These are phyloP conservation scores for Talaromyces ruber DNA, from an alignment of 495 filamentous ascomycete genomes.

Conservation along the genomic window DNA sequence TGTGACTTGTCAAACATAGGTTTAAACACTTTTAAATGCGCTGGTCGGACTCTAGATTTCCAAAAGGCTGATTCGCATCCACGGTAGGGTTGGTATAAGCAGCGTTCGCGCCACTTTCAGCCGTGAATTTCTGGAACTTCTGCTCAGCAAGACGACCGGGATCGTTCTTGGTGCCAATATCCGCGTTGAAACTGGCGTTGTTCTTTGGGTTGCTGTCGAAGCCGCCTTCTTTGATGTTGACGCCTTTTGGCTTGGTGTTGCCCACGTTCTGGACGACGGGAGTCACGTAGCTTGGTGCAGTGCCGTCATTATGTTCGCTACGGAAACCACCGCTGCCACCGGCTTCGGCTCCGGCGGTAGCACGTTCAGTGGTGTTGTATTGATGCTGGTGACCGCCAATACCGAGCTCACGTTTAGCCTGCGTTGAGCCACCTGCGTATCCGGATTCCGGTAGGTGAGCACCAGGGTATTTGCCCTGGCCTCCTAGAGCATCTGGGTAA, in stretches of 20 bases:
- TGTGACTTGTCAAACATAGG: neutral
- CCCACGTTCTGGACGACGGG: constrained; percentile 24
- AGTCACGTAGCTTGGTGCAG: constrained; percentile 37
- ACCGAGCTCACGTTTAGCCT: constrained; percentile 27
- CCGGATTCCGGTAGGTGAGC: constrained; percentile 31
- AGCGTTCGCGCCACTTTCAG: constrained; percentile 29
- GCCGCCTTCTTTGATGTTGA: constrained; percentile 46
- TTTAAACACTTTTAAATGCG: constrained; percentile 16
- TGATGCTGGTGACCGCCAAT: constrained; percentile 13
- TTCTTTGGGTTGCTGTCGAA: constrained; percentile 36
- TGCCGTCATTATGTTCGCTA: constrained; percentile 19
- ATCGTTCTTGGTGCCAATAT: constrained; percentile 54
- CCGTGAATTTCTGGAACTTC: constrained; percentile 33
- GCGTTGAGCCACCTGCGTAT: constrained; percentile 34
- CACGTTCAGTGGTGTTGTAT: constrained; percentile 6
- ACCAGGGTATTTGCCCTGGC: constrained; percentile 40
- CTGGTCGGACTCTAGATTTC: constrained; percentile 34
- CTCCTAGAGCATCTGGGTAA: constrained; percentile 42
- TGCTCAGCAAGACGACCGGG: constrained; percentile 48
- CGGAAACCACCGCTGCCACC: constrained; percentile 15
- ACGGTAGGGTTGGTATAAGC: constrained; percentile 16
- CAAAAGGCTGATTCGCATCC: constrained; percentile 12
- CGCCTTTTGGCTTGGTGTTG: constrained; percentile 44
- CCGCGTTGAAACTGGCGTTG: constrained; percentile 51
- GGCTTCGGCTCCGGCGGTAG: constrained; percentile 14